Conservation (phyloP, 441 rosid species). For the Populus hybrid region DNA sequence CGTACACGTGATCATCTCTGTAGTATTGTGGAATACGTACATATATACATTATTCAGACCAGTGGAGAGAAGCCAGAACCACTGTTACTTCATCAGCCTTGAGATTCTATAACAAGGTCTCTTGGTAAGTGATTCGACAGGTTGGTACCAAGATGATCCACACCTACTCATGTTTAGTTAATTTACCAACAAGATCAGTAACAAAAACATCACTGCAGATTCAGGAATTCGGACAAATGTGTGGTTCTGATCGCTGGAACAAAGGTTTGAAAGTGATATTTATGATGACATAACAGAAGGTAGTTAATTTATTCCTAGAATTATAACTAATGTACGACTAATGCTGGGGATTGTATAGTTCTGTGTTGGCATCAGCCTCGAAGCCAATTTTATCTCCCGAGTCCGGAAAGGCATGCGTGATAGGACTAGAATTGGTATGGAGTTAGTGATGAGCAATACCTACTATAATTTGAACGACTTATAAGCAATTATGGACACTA, state of each 20-base stretch:
- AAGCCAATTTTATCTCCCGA: neutral
- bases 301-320: neutral
- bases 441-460: constrained; percentile 3
- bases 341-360: neutral
- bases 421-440: neutral
- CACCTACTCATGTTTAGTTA: neutral
- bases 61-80: neutral
- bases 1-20: neutral
- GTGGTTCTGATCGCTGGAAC: neutral
- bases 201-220: neutral
- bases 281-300: neutral
- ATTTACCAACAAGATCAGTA: neutral
- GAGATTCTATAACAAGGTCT: neutral
- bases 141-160: neutral
- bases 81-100: neutral
- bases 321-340: neutral
- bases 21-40: neutral
- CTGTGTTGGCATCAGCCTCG: constrained; percentile 3
- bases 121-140: neutral
- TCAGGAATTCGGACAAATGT: neutral
- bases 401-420: neutral
- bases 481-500: neutral
- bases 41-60: neutral
- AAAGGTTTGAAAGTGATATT: neutral
- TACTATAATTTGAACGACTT: neutral